Evolutionary conservation across 768 basidiomycete genomes (phyloP), one percentile per base, ranked within the genome.

Genomic region (Boletus sp.): DNA sequence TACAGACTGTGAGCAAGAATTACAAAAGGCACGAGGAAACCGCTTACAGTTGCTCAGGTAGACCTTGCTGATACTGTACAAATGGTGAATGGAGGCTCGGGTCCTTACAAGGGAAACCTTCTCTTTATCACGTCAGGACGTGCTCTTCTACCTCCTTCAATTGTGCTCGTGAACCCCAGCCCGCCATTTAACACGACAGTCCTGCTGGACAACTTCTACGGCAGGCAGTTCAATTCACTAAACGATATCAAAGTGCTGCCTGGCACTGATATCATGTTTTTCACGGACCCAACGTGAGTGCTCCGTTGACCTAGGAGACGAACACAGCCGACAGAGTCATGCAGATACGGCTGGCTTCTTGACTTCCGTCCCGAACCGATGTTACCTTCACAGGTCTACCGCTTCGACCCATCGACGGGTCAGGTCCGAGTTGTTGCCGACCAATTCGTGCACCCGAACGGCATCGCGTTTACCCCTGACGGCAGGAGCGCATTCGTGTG

Each of bases 171-270:
- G 50, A 83, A 90, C 67, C 87, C 88, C 0, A 66, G 62, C 4
- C 67, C 81, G 5, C 89, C 89, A 1, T 77, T 85, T 70, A 88
- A 91, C 55, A 73, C 80, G 4, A 90, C 87, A 0, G 79, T 88
- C 37, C 69, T 93, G 17, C 68, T 93, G 58, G 87, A 92, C 70
- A 92, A 91, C 73, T 90, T 80, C 73, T 88, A 82, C 64, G 90
- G 90, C 3, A 77, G 89, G 7, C 90, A 90, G 60, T 92, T 92
- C 75, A 91, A 89, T 69, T 90, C 90, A 1, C 69, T 92, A 40
- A 92, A 92, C 68, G 92, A 93, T 61, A 76, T 88, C 55, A 91
- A 87, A 63, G 75, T 90, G 1, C 85, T 90, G 49, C 88, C 87
- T 1, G 71, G 71, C 15, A 86, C 80, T 56, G 84, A 83, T 37